These are phyloP conservation scores for Sporothrix variecibatus DNA, from an alignment of 2,329 filamentous ascomycete genomes.

Conservation along the genomic window DNA sequence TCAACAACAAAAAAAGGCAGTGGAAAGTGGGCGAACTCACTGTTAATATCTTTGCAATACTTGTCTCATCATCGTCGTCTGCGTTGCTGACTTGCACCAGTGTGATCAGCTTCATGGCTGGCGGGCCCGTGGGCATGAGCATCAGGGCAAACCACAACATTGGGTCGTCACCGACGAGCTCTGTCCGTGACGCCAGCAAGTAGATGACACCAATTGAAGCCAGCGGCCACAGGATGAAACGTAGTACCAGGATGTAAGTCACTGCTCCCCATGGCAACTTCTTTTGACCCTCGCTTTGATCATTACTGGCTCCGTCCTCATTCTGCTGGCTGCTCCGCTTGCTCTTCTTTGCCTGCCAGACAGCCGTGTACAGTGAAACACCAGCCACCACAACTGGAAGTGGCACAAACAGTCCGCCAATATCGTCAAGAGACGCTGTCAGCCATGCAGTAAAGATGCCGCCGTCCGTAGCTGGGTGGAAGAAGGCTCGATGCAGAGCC, in stretches of 20 bases:
- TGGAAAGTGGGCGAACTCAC: constrained; percentile 35
- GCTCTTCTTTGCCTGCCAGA: constrained; percentile 43
- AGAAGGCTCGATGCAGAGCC: constrained; percentile 62
- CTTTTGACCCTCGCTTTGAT: constrained; percentile 34
- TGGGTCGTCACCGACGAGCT: constrained; percentile 56
- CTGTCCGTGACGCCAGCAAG: constrained; percentile 53
- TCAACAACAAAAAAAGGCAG: background rate
- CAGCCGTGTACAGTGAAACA: constrained; percentile 61
- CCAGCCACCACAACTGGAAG: constrained; percentile 67
- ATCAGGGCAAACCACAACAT: constrained; percentile 64
- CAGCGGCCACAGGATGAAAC: constrained; percentile 63
- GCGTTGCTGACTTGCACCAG: constrained; percentile 48
- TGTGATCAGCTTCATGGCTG: constrained; percentile 51
- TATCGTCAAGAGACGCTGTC: constrained; percentile 60
- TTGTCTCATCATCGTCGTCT: constrained; percentile 44
- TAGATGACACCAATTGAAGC: constrained; percentile 59
- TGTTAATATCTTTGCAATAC: constrained; percentile 47
- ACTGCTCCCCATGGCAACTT: constrained; percentile 53
- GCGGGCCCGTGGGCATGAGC: constrained; percentile 51
- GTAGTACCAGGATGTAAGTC: constrained; percentile 53
- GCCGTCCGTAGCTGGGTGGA: constrained; percentile 57
- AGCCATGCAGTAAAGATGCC: constrained; percentile 69
- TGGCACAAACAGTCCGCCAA: constrained; percentile 64
- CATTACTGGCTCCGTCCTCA: constrained; percentile 31
- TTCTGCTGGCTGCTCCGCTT: constrained; percentile 33